Evolutionary conservation across 2,329 filamentous ascomycete genomes (phyloP).

Genomic region (Colletotrichum spinosum): DNA sequence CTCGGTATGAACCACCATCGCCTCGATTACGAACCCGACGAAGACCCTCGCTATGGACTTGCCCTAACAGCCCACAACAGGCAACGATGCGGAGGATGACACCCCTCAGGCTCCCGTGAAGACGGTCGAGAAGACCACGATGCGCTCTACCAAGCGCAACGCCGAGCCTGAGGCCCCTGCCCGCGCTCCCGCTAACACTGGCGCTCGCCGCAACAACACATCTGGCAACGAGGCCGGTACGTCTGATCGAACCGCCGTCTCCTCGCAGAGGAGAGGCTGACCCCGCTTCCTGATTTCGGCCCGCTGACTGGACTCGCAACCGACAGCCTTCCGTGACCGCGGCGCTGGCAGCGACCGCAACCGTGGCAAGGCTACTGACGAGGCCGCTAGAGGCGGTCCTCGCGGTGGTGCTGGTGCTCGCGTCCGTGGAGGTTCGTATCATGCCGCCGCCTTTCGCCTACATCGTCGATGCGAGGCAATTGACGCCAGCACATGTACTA

Average conservation of each 20-base stretch:
- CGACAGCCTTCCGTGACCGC: constrained; percentile 87
- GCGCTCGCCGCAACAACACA: constrained; percentile 67
- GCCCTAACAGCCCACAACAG: constrained; percentile 50
- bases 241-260: constrained; percentile 50
- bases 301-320: constrained; percentile 17
- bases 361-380: constrained; percentile 82
- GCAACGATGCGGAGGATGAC: constrained; percentile 75
- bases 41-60: constrained; percentile 35
- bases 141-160: constrained; percentile 86
- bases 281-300: constrained; percentile 23
- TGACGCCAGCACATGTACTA: constrained; percentile 13
- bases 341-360: constrained; percentile 85
- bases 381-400: constrained; percentile 66
- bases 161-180: constrained; percentile 78
- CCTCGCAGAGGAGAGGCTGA: constrained; percentile 34
- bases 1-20: constrained; percentile 77
- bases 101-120: constrained; percentile 84
- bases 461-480: not conserved
- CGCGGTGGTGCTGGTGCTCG: constrained; percentile 71
- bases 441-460: not conserved
- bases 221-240: constrained; percentile 89
- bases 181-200: constrained; percentile 53
- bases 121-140: constrained; percentile 85
- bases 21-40: constrained; percentile 40
- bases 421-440: constrained; percentile 66